Evolutionary conservation across 2,329 filamentous ascomycete genomes (phyloP).

Genomic region (Colletotrichum melonis): DNA sequence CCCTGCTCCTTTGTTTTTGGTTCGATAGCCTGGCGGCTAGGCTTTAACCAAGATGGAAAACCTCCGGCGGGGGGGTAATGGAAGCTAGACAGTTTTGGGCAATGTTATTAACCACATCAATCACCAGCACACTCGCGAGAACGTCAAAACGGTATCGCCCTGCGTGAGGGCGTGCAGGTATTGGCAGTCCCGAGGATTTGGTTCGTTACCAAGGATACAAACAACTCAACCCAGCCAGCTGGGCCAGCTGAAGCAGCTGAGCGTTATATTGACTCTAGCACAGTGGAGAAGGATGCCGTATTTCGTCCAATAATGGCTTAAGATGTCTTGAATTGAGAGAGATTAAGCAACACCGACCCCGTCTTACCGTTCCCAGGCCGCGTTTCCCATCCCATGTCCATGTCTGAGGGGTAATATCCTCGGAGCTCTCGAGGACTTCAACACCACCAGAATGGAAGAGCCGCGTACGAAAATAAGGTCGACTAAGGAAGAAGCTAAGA

Average conservation of each 20-base stretch:
- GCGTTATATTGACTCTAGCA: neutral
- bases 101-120: neutral
- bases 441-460: neutral
- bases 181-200: neutral
- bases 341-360: neutral
- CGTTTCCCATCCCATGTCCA: neutral
- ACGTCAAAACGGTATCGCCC: neutral
- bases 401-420: neutral
- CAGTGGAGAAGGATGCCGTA: neutral
- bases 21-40: neutral
- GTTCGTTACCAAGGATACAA: neutral
- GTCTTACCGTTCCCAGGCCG: neutral
- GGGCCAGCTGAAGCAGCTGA: neutral
- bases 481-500: neutral
- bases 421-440: neutral
- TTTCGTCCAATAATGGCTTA: neutral
- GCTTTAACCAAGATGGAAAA: neutral
- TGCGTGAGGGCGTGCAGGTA: neutral
- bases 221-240: neutral
- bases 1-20: neutral
- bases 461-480: neutral
- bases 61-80: neutral
- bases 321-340: neutral
- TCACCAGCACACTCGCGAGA: neutral
- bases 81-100: neutral